Evolutionary conservation across 1,284 basidiomycete species (phyloP), one percentile per base, ranked within the genome.

Genomic region (Microbotryum scabiosae): DNA sequence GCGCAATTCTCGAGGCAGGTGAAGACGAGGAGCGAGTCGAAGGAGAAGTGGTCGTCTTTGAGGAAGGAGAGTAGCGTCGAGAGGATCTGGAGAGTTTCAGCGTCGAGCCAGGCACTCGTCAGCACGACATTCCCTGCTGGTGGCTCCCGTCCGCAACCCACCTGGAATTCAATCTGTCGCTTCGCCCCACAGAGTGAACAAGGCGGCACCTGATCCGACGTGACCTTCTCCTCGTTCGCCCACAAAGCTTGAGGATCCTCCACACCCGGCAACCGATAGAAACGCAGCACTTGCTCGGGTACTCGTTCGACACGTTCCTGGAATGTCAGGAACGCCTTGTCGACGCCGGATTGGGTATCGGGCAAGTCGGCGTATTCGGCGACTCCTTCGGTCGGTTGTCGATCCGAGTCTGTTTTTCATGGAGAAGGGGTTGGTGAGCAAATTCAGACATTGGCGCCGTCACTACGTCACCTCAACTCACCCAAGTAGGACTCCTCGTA

Each of bases 401-500:
- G 36, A 41, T 41, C 36, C 36, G 36, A 41, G 2, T 41, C 14
- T 28, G 14, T 63, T n/a, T n/a, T n/a, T n/a, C n/a, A n/a, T n/a
- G n/a, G n/a, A n/a, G n/a, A n/a, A n/a, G n/a, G n/a, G n/a, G n/a
- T n/a, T n/a, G 5, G 23, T 41, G 18, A 23, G 23, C 30, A 16
- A 21, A 2, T n/a, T 4, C 20, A n/a, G 8, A 23, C 8, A 16
- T 12, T 18, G 1, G 21, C 1, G 41, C 4, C 8, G 10, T 2
- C 16, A 28, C 9, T 3, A 18, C n/a, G 18, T 12, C 1, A 6
- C 8, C 1, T 10, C 2, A 43, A 25, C 61, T 18, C 26, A 63
- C 66, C 61, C 7, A 68, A 41, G 52, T 63, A 68, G 26, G 64
- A 66, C 43, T 68, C 66, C 32, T 68, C 62, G 48, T 64, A 68